Base-by-base conservation (phyloP, 148 eudicot genomes). In the Polygonum aviculare region DNA sequence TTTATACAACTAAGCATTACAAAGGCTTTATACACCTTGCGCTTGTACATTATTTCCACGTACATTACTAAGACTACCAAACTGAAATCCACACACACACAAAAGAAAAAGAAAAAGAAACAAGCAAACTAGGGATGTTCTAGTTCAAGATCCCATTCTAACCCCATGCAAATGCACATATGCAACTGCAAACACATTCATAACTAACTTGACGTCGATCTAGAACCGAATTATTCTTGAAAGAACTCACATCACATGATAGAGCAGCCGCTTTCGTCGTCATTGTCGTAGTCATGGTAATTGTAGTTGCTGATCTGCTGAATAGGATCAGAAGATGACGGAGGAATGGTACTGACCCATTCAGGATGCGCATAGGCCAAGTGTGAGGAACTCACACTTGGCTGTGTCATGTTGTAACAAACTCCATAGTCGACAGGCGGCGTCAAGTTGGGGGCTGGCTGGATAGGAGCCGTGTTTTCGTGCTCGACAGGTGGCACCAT, bases 1-100 rank as follows among this genome's bases (percentile, higher is more conserved):
- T 57, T 57, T 57, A 57, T 57, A 57, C 63, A 57, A 57, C 63
- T 57, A 57, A 57, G 63, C 35, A 57, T 57, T 57, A 57, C 19
- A 51, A 51, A 9, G 55, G 31, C 31, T 26, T n/a, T 51, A 51
- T 51, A 51, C 31, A 19, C 62, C 21, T 55, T 55, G 62, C 62
- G 31, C 62, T 55, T 19, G 26, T 57, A 57, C 26, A 57, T 57
- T 57, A 57, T 57, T 57, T 14, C 57, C 63, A 57, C 62, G 21
- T 9, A 57, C 21, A 12, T 21, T 15, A 16, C 0, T 51, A 57
- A 57, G 21, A 9, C 63, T 57, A 57, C 33, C 63, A 57, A 21
- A n/a, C 33, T 7, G 33, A 7, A 19, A 57, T 19, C 21, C 63
- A 57, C 10, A 19, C 35, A 19, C 21, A 21, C 26, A 33, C 12